Evolutionary conservation across 495 filamentous ascomycete genomes (phyloP).

Genomic region (Neurospora sp.): DNA sequence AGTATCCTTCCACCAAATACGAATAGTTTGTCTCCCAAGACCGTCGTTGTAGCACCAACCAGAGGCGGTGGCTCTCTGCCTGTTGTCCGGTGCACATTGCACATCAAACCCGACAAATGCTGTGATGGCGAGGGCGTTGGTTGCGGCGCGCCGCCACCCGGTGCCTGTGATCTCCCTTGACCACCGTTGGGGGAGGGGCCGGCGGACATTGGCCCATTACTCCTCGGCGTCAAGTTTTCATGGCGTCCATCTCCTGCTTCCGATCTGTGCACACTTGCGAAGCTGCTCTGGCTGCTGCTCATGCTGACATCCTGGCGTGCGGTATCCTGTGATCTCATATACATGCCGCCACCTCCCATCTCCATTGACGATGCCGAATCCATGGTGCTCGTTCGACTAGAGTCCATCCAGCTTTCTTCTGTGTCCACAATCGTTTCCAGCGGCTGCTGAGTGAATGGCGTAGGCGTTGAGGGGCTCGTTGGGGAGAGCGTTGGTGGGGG

Average conservation of each 20-base stretch:
- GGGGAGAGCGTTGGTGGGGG: slow-evolving; percentile 33
- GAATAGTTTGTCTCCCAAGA: slow-evolving; percentile 88
- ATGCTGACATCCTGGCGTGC: slow-evolving; percentile 18
- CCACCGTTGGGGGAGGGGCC: slow-evolving; percentile 33
- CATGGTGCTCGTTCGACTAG: slow-evolving; percentile 45
- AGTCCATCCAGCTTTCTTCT: slow-evolving; percentile 20
- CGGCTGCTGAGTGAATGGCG: slow-evolving; percentile 9
- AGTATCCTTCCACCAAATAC: slow-evolving; percentile 89
- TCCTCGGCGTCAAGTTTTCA: slow-evolving; percentile 40
- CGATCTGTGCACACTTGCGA: slow-evolving; percentile 28
- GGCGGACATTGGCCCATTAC: slow-evolving; percentile 41
- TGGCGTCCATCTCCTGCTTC: slow-evolving; percentile 36
- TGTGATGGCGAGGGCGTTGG: slow-evolving; percentile 35
- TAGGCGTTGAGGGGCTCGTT: slow-evolving; percentile 24
- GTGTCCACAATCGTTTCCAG: slow-evolving; percentile 23
- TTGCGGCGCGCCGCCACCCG: slow-evolving; percentile 40
- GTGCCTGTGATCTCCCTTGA: slow-evolving; percentile 30
- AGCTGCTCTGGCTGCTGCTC: slow-evolving; percentile 50
- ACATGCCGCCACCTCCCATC: slow-evolving; percentile 19
- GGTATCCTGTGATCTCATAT: slow-evolving; percentile 15
- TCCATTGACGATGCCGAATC: slow-evolving; percentile 47
- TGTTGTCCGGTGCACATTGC: slow-evolving; percentile 84
- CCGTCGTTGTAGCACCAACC: slow-evolving; percentile 90
- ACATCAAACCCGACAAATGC: slow-evolving; percentile 78
- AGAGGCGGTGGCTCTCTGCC: slow-evolving; percentile 83